phyloP scores from a whole-genome alignment of 163 green algal genomes.

The Scenedesmus sp. region DNA sequence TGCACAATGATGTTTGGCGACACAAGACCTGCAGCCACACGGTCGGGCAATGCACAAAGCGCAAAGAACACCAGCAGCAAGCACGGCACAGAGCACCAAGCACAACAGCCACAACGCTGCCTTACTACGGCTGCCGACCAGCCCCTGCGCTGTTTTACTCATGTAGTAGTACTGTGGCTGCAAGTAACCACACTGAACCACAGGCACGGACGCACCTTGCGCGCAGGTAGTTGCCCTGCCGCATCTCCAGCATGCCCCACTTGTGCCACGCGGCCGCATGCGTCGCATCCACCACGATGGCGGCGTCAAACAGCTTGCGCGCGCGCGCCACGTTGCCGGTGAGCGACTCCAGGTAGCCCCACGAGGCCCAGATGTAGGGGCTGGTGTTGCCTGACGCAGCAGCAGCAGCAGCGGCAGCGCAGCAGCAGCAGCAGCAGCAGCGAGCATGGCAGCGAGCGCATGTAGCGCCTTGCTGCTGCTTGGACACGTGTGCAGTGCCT shows the following conservation, averaged over 20 bases:
- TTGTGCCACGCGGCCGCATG: conserved; percentile 97
- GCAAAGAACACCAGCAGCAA: too few species aligned
- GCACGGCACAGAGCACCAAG: too few species aligned
- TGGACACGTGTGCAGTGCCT: too few species aligned
- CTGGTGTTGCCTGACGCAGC: conserved; percentile 73
- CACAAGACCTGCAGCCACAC: too few species aligned
- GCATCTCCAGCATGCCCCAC: conserved; percentile 97
- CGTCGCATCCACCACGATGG: conserved; percentile 85
- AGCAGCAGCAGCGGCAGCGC: neutral
- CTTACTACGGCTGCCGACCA: too few species aligned
- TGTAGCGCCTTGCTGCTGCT: too few species aligned
- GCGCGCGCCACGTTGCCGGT: conserved; percentile 80
- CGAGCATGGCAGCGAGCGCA: neutral
- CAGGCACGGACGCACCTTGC: conserved; percentile 72
- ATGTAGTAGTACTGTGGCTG: too few species aligned
- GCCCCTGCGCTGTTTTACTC: too few species aligned
- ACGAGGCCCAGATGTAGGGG: conserved; percentile 89
- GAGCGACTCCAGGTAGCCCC: conserved; percentile 90
- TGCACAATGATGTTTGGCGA: too few species aligned
- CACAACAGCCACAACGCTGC: too few species aligned
- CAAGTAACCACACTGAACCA: too few species aligned
- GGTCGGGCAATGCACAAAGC: too few species aligned
- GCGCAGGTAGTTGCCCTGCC: conserved; percentile 80
- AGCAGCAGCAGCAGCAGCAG: conserved; percentile 3
- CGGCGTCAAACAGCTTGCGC: conserved; percentile 94